Base-by-base conservation (phyloP, 768 basidiomycete species). In the Butyriboletus loyo region DNA sequence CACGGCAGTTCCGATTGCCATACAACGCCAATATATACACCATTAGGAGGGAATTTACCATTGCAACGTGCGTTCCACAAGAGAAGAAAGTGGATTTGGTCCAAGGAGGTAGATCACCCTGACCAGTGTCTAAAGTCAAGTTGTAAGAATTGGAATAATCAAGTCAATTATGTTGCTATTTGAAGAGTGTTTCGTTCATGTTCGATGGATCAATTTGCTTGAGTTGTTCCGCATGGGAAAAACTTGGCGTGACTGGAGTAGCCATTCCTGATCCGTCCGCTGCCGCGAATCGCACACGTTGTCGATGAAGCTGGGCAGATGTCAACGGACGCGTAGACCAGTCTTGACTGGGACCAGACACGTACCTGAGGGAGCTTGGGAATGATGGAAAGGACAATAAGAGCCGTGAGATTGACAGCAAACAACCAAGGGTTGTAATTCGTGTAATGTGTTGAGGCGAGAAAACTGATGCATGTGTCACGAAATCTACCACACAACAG, bases 391-490 rank as follows among this genome's bases (percentile, higher is more conserved):
- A 95, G 75, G 32, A 80, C 68, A 14, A 90, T 77, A 22, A 87
- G 76, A 3, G 92, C 87, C 3, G 87, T 75, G 55, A 98, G 78
- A 65, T 98, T 98, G 65, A 99, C 74, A 31, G 89, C 84, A 67
- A 99, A 99, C 47, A 96, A 62, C 81, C 89, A 93, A 9, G 91
- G 93, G 60, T 99, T 85, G 72, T 98, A 99, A 62, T 92, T 86
- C 17, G 95, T 98, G 77, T 98, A 99, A 68, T 99, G 97, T 1
- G 97, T 99, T 17, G 97, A 98, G 36, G 90, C 86, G 25, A 99
- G 80, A 75, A 99, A 99, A 30, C 96, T 98, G 58, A 44, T 22
- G 47, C 21, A 39, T 15, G 22, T 28, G 51, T 50, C 41, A 49
- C 25, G 10, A 44, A 32, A 40, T 9, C 25, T 11, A 40, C 39